phyloP scores from a whole-genome alignment of 495 filamentous ascomycete species.

The Penicillium ochrochloron region DNA sequence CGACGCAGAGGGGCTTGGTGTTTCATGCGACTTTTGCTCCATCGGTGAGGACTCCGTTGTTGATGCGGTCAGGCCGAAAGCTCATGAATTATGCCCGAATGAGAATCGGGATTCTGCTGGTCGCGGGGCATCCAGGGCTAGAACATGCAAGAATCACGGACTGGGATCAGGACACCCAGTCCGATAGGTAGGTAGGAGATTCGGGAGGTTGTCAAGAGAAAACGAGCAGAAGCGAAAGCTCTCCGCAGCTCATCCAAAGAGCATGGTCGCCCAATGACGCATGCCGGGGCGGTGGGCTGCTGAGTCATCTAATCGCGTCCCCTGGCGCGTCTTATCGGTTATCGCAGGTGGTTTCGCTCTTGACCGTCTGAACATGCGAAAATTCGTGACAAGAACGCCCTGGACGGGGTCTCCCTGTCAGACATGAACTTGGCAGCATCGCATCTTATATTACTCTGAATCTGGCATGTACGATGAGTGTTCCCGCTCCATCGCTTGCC shows the following conservation, averaged over 20 bases:
- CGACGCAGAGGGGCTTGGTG: constrained; percentile 49
- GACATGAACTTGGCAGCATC: constrained; percentile 2
- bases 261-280: constrained; percentile 41
- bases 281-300: constrained; percentile 24
- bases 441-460: not conserved
- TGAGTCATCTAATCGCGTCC: constrained; percentile 24
- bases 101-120: constrained; percentile 5
- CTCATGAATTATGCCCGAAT: constrained; percentile 26
- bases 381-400: not conserved
- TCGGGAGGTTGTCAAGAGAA: constrained; percentile 1
- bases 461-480: constrained; percentile 33
- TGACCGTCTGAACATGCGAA: constrained; percentile 6
- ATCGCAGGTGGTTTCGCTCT: constrained; percentile 19
- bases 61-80: constrained; percentile 23
- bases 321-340: constrained; percentile 26
- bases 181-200: not conserved
- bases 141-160: not conserved
- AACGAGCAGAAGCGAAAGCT: constrained; percentile 16
- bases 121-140: constrained; percentile 19
- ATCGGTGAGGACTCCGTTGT: constrained; percentile 28
- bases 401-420: constrained; percentile 1
- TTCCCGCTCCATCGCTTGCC: constrained; percentile 38
- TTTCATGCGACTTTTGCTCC: constrained; percentile 45
- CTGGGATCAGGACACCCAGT: constrained; percentile 9
- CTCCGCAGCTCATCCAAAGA: constrained; percentile 24